Conservation (phyloP, 2,329 filamentous ascomycete genomes). For the Microsporum audouinii region DNA sequence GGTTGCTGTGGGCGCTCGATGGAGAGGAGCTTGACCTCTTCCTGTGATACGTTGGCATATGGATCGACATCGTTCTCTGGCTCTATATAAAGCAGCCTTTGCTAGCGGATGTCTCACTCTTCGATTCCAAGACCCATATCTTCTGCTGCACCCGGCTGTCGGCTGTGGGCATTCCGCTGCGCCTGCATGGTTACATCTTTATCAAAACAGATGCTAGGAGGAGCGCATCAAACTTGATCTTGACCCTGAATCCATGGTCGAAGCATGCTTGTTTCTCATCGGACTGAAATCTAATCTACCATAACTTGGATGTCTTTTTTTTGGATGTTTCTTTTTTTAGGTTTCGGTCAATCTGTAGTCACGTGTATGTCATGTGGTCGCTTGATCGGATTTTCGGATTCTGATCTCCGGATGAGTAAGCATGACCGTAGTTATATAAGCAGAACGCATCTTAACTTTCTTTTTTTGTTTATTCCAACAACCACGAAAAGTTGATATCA, state of each 20-base stretch:
- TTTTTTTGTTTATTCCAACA: neutral
- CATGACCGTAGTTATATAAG: neutral
- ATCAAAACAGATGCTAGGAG: neutral
- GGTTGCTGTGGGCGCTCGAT: neutral
- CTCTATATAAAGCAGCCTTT: conserved; percentile 1
- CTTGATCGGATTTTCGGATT: neutral
- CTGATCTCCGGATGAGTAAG: neutral
- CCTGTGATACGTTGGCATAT: neutral
- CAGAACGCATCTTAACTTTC: neutral
- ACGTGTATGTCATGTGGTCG: neutral
- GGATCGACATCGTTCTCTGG: neutral
- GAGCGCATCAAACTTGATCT: neutral
- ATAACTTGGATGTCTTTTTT: neutral
- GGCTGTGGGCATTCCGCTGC: neutral
- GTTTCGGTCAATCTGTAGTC: neutral
- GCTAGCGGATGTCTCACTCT: neutral
- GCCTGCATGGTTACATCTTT: neutral
- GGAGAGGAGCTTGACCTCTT: neutral
- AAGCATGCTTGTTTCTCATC: neutral
- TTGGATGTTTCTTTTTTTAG: neutral
- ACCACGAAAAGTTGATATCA: neutral
- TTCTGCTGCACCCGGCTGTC: neutral
- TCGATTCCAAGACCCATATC: neutral
- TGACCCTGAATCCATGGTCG: neutral
- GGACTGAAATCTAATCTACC: no score